These are phyloP conservation scores for Apocynum venetum DNA, from an alignment of 257 asterid species.

Conservation along the genomic window DNA sequence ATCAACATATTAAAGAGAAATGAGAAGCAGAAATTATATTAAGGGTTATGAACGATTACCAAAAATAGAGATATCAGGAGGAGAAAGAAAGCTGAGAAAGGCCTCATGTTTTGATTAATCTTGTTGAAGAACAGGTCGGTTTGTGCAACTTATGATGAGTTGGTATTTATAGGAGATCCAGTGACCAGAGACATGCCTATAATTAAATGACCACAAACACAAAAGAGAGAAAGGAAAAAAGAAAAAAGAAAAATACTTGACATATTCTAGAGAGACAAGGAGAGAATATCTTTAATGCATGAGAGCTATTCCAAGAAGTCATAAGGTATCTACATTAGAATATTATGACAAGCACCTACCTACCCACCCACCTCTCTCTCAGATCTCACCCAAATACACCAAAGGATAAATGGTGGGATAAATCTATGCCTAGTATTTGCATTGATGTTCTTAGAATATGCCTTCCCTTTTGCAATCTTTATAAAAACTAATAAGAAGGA, in stretches of 20 bases:
- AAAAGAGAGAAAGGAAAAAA: not conserved
- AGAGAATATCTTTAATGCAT: not conserved
- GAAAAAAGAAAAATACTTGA: not conserved
- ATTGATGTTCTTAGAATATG: no score
- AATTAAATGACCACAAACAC: not conserved
- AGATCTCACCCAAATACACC: no score
- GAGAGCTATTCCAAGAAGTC: not conserved
- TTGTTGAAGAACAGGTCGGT: not conserved
- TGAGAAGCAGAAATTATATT: no score
- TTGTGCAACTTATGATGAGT: not conserved
- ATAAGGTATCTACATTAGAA: not conserved
- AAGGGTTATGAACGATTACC: slow-evolving; percentile 12
- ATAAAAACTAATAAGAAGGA: not conserved
- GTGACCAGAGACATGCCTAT: not conserved
- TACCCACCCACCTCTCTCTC: not conserved
- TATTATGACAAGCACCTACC: not conserved
- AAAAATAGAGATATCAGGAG: slow-evolving; percentile 13
- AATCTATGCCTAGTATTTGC: no score
- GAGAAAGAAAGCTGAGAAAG: slow-evolving; percentile 10
- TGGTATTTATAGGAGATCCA: slow-evolving; percentile 13
- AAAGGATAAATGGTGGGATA: no score
- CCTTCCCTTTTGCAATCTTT: no score
- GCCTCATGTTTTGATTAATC: slow-evolving; percentile 13
- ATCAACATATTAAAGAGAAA: not conserved
- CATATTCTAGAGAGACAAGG: not conserved